Evolutionary conservation across 768 basidiomycete genomes (phyloP).

Genomic region (Podaxis sp.): DNA sequence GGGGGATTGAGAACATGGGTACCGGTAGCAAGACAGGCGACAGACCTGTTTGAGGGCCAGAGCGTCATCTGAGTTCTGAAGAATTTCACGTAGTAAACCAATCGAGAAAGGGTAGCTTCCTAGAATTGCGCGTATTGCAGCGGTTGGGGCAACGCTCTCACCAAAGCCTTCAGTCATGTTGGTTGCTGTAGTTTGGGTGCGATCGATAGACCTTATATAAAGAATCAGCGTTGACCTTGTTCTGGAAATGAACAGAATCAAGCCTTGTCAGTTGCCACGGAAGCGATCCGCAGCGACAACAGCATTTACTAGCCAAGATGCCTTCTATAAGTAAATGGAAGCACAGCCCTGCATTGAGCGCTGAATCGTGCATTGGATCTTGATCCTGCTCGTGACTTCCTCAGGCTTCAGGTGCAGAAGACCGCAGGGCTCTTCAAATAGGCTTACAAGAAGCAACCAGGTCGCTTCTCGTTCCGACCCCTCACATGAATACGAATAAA

Average conservation of each 20-base stretch:
- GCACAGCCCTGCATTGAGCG: too few relatives aligned
- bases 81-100: conserved; percentile 35
- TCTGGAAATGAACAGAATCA: not conserved
- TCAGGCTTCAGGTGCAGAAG: too few relatives aligned
- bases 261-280: not conserved
- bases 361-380: too few relatives aligned
- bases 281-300: too few relatives aligned
- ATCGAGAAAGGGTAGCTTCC: conserved; percentile 36
- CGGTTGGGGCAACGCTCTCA: conserved; percentile 21
- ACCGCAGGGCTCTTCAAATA: too few relatives aligned
- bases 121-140: conserved; percentile 28
- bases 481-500: too few relatives aligned
- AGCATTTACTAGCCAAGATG: too few relatives aligned
- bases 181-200: not conserved
- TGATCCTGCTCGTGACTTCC: too few relatives aligned
- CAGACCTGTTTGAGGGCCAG: conserved; percentile 31
- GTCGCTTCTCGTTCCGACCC: too few relatives aligned
- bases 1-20: not conserved
- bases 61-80: conserved; percentile 43
- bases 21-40: not conserved
- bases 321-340: too few relatives aligned
- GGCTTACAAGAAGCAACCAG: too few relatives aligned
- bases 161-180: conserved; percentile 19
- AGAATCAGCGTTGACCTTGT: not conserved
- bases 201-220: not conserved